These are phyloP conservation scores for Botrytis fragariae DNA, from an alignment of 2,329 filamentous ascomycete genomes.

Conservation along the genomic window DNA sequence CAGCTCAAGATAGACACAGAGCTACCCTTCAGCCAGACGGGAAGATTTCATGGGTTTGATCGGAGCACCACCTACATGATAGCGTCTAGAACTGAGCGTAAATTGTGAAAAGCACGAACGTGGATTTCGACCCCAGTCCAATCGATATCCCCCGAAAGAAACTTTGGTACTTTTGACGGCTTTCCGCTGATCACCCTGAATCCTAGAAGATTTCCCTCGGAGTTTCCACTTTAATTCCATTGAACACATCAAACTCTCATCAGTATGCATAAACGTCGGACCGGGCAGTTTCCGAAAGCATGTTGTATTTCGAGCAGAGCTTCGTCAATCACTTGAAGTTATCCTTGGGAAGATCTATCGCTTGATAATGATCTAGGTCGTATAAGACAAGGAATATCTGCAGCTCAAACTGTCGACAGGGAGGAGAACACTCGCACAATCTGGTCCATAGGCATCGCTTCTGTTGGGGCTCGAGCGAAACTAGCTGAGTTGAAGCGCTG, in stretches of 20 bases:
- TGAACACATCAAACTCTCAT: background rate
- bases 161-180: background rate
- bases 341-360: constrained; percentile 18
- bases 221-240: constrained; percentile 7
- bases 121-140: constrained; percentile 2
- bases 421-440: background rate
- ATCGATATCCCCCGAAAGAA: background rate
- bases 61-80: background rate
- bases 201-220: background rate
- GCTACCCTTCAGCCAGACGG: background rate
- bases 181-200: background rate
- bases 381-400: background rate
- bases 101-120: constrained; percentile 6
- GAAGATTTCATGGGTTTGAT: constrained; percentile 8
- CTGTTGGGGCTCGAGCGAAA: background rate
- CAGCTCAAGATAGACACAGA: constrained; percentile 9
- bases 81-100: constrained; percentile 7
- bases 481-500: background rate
- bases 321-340: background rate
- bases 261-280: background rate
- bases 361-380: constrained; percentile 13
- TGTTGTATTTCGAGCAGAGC: background rate
- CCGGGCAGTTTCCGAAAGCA: background rate
- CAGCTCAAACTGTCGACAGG: background rate
- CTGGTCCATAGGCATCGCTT: background rate